Percentiles rank a stretch among this genome's conserved stretches.
Evolutionary conservation across 768 basidiomycete species (phyloP).

Genomic region (Rhodotorula kratochvilovae): DNA sequence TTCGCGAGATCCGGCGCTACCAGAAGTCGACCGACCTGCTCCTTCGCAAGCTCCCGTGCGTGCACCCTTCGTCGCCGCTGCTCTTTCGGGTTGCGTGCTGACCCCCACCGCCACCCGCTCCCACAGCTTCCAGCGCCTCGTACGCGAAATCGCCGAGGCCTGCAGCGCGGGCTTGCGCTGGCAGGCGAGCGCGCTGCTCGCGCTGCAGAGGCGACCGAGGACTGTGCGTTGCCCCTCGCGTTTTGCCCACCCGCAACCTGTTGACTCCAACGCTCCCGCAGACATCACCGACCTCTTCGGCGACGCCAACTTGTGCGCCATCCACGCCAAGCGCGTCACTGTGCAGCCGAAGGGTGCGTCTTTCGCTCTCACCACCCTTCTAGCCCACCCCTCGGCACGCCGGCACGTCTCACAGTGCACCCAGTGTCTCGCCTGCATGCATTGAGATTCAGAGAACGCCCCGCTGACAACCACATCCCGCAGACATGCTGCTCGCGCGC

Average conservation of each 20-base stretch:
- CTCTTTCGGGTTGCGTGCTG: slow-evolving; percentile 62
- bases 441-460: too few species aligned
- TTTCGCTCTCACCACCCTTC: background rate
- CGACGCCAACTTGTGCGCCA: slow-evolving; percentile 31
- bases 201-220: slow-evolving; percentile 56
- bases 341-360: slow-evolving; percentile 22
- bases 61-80: background rate
- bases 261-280: background rate
- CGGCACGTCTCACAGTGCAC: too few species aligned
- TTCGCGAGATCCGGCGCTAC: slow-evolving; percentile 53
- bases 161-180: slow-evolving; percentile 57
- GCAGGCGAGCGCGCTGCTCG: slow-evolving; percentile 54
- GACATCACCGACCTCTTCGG: slow-evolving; percentile 17
- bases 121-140: slow-evolving; percentile 58
- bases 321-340: slow-evolving; percentile 43
- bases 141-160: slow-evolving; percentile 72
- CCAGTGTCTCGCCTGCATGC: background rate
- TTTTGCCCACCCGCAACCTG: slow-evolving; percentile 35
- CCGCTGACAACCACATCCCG: background rate
- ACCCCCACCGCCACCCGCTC: background rate
- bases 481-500: slow-evolving; percentile 3
- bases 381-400: too few species aligned
- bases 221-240: slow-evolving; percentile 48
- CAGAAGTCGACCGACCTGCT: slow-evolving; percentile 46
- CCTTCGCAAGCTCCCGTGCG: slow-evolving; percentile 50